These are phyloP conservation scores for Albophoma yamanashiensis DNA, from an alignment of 2,329 filamentous ascomycete genomes.

Conservation along the genomic window DNA sequence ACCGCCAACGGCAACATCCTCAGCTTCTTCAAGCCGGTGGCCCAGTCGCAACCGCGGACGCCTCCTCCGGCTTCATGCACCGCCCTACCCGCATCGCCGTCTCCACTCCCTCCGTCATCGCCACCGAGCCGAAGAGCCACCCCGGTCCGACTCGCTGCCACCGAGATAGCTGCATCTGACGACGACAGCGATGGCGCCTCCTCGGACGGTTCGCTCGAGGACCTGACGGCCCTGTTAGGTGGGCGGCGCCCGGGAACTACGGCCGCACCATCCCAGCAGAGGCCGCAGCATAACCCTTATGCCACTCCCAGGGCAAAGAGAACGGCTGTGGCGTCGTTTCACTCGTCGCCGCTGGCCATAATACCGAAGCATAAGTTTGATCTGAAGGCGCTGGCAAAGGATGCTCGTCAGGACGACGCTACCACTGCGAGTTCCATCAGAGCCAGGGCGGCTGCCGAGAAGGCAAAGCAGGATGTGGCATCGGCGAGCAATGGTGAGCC, in stretches of 20 bases:
- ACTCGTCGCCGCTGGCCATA: conserved; percentile 37
- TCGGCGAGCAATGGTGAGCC: conserved; percentile 8
- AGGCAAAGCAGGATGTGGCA: conserved; percentile 4
- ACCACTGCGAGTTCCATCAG: conserved; percentile 43
- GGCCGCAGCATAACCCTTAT: conserved; percentile 11
- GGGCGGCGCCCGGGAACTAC: conserved; percentile 10
- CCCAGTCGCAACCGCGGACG: conserved; percentile 6
- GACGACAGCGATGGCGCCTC: conserved; percentile 49
- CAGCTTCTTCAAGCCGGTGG: conserved; percentile 26
- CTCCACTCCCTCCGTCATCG: conserved; percentile 14
- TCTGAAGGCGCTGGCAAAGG: conserved; percentile 48
- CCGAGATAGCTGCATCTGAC: conserved; percentile 58
- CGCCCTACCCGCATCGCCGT: conserved; percentile 10
- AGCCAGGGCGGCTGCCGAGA: conserved; percentile 23
- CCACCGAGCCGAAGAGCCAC: conserved; percentile 14
- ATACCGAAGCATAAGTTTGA: conserved; percentile 51
- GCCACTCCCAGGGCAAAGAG: conserved; percentile 38
- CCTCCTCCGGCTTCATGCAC: conserved; percentile 2
- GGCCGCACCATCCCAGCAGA: conserved; percentile 2
- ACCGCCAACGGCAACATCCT: conserved; percentile 18
- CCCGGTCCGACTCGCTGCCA: conserved; percentile 10
- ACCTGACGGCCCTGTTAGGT: conserved; percentile 28
- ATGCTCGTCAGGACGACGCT: conserved; percentile 48
- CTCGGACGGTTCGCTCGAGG: conserved; percentile 49
- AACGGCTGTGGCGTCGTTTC: conserved; percentile 25